Evolutionary conservation across 1,284 basidiomycete species (phyloP).

Genomic region (Polyporus tsugae): DNA sequence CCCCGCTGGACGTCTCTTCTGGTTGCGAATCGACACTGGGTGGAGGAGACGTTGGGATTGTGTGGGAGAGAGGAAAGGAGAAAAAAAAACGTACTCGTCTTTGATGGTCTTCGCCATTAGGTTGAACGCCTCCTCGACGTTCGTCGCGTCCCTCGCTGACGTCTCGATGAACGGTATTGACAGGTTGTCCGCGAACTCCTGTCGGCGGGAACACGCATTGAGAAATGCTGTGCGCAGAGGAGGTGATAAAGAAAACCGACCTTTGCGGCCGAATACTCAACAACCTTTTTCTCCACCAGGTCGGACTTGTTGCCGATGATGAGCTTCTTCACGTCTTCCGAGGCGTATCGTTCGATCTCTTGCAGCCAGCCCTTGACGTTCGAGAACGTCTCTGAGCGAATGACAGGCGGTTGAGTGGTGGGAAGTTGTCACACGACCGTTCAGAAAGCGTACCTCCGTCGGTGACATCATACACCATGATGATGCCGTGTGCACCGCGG

Average conservation of each 20-base stretch:
- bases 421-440: constrained; percentile 11
- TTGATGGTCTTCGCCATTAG: constrained; percentile 99
- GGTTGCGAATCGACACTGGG: constrained; percentile 39
- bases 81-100: constrained; percentile 69
- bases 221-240: not conserved
- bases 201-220: not conserved
- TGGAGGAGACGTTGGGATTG: not conserved
- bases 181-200: constrained; percentile 96
- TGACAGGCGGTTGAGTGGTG: not conserved
- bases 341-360: constrained; percentile 99
- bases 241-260: constrained; percentile 46
- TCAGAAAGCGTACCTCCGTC: constrained; percentile 79
- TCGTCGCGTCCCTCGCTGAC: constrained; percentile 97
- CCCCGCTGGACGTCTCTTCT: constrained; percentile 32
- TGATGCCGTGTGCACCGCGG: constrained; percentile 95
- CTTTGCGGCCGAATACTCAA: constrained; percentile 97
- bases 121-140: constrained; percentile 99
- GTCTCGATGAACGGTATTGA: constrained; percentile 98
- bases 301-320: constrained; percentile 99
- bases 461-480: constrained; percentile 99
- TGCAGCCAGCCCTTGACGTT: constrained; percentile 99
- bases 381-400: constrained; percentile 86
- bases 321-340: constrained; percentile 98
- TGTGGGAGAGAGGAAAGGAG: not conserved
- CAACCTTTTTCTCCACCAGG: constrained; percentile 96